phyloP scores from a whole-genome alignment of 2,329 filamentous ascomycete genomes.

The Fonsecaea multimorphosa region DNA sequence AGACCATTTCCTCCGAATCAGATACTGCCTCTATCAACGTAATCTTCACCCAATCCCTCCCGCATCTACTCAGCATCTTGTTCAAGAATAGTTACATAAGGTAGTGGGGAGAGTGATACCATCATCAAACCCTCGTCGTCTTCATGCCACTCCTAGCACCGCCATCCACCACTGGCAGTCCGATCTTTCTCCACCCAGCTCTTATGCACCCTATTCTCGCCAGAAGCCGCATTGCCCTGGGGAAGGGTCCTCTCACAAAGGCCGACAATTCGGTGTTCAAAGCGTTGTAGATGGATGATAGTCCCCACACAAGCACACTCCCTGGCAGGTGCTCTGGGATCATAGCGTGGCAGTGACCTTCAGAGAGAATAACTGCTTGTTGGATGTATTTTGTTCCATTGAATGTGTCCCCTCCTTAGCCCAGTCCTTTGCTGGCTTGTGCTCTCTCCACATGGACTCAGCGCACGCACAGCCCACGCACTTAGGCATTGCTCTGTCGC shows the following conservation, averaged over 20 bases:
- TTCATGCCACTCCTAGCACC: neutral
- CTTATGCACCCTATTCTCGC: neutral
- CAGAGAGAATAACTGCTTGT: neutral
- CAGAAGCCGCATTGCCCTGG: neutral
- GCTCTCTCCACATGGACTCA: neutral
- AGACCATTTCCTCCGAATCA: neutral
- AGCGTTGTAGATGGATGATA: neutral
- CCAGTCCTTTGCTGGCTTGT: neutral
- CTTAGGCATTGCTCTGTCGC: neutral
- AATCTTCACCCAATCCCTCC: conserved; percentile 4
- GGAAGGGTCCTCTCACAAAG: neutral
- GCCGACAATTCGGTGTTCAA: neutral
- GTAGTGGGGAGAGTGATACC: neutral
- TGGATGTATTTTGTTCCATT: neutral
- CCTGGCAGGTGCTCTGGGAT: neutral
- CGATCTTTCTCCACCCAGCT: neutral
- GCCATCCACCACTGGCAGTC: neutral
- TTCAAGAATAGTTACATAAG: conserved; percentile 3
- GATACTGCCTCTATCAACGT: neutral
- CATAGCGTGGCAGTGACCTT: neutral
- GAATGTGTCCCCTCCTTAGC: neutral
- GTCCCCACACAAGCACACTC: neutral
- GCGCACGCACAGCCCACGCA: neutral
- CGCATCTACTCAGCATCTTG: conserved; percentile 17
- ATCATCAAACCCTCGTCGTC: neutral